Conservation (phyloP, 208 protist genomes). For the Trichomonas vaginalis region DNA sequence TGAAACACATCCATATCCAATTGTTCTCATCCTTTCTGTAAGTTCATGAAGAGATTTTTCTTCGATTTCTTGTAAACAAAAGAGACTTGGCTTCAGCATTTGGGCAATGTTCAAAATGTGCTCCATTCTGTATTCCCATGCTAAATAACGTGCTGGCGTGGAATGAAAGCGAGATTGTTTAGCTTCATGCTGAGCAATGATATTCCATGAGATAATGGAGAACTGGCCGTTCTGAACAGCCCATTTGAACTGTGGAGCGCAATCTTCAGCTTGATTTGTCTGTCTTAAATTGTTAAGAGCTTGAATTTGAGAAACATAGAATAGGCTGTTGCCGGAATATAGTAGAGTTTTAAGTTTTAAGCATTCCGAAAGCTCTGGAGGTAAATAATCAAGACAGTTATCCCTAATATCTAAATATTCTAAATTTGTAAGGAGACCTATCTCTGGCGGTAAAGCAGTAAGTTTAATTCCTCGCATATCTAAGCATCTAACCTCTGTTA, state of each 20-base stretch:
- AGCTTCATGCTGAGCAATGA: not conserved
- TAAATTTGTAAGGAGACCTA: not conserved
- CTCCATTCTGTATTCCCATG: not conserved
- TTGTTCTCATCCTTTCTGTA: not conserved
- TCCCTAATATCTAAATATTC: not conserved
- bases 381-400: not conserved
- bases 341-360: not conserved
- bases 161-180: not conserved
- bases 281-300: not conserved
- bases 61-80: conserved; percentile 17
- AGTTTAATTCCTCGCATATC: not conserved
- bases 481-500: not conserved
- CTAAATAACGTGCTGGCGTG: not conserved
- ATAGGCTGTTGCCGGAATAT: not conserved
- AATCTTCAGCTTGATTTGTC: not conserved
- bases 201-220: not conserved
- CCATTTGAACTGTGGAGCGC: not conserved
- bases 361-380: not conserved
- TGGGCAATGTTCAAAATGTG: not conserved
- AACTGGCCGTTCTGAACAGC: not conserved
- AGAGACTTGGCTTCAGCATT: not conserved
- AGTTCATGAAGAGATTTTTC: not conserved
- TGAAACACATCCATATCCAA: not conserved
- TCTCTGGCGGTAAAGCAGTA: not conserved
- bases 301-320: not conserved